Percentiles rank a stretch among this genome's conserved stretches.
Evolutionary conservation across 225 moss, liverwort and hornwort species (phyloP).

Genomic region (Asterella californica): DNA sequence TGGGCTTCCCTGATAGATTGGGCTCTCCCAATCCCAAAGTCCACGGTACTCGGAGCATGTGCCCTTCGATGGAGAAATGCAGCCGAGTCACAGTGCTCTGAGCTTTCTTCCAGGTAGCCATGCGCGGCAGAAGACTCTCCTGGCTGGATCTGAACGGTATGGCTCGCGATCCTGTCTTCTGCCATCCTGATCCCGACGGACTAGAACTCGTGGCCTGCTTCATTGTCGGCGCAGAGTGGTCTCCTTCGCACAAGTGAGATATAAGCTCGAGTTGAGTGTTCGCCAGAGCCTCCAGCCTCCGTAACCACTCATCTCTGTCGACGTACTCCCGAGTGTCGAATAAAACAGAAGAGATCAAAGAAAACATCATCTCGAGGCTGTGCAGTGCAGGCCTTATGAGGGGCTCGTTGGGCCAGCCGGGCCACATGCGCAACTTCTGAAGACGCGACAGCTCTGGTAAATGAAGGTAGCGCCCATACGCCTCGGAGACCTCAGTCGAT

Average conservation of each 20-base stretch:
- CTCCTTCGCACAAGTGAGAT: slow-evolving; percentile 61
- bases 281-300: slow-evolving; percentile 62
- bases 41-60: slow-evolving; percentile 72
- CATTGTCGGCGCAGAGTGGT: slow-evolving; percentile 52
- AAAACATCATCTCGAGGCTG: slow-evolving; percentile 68
- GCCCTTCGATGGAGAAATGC: slow-evolving; percentile 70
- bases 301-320: slow-evolving; percentile 68
- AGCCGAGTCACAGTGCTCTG: slow-evolving; percentile 55
- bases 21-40: slow-evolving; percentile 80
- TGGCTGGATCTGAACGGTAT: slow-evolving; percentile 46
- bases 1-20: slow-evolving; percentile 65
- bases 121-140: slow-evolving; percentile 57
- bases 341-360: slow-evolving; percentile 57
- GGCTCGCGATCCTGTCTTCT: slow-evolving; percentile 48
- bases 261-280: slow-evolving; percentile 69
- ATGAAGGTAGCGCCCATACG: slow-evolving; percentile 62
- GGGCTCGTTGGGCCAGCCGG: slow-evolving; percentile 51
- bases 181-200: slow-evolving; percentile 46
- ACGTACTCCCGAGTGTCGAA: slow-evolving; percentile 61
- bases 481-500: slow-evolving; percentile 58
- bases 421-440: slow-evolving; percentile 37
- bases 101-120: slow-evolving; percentile 70
- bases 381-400: slow-evolving; percentile 67
- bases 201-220: slow-evolving; percentile 24
- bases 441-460: slow-evolving; percentile 58